A percentile compares a stretch with the other conserved stretches of the same genome.
These are phyloP conservation scores for Yamadazyma takamatsuzukensis DNA, from an alignment of 805 yeast genomes.

Conservation along the genomic window DNA sequence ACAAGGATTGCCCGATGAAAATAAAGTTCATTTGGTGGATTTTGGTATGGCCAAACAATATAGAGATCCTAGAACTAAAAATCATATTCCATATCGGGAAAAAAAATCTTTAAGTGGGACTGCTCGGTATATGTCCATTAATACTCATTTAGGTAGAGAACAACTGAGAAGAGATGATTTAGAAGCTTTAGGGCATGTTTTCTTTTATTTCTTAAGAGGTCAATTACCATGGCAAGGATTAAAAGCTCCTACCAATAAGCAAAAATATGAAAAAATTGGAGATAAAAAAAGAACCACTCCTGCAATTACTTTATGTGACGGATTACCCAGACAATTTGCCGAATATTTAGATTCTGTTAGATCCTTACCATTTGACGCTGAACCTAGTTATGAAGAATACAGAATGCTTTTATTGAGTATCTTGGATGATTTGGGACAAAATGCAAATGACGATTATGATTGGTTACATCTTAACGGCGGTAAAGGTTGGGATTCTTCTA, in stretches of 20 bases:
- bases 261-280: slow-evolving; percentile 95
- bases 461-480: slow-evolving; percentile 98
- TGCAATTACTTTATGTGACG: slow-evolving; percentile 79
- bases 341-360: slow-evolving; percentile 88
- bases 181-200: slow-evolving; percentile 95
- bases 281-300: slow-evolving; percentile 91
- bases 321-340: slow-evolving; percentile 89
- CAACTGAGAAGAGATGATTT: slow-evolving; percentile 95
- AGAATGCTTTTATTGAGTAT: slow-evolving; percentile 58
- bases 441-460: slow-evolving; percentile 86
- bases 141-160: slow-evolving; percentile 96
- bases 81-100: slow-evolving; percentile 95
- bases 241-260: slow-evolving; percentile 97
- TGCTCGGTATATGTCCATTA: slow-evolving; percentile 97
- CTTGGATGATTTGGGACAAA: slow-evolving; percentile 53
- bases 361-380: slow-evolving; percentile 84
- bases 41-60: slow-evolving; percentile 99
- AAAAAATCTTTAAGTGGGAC: slow-evolving; percentile 95
- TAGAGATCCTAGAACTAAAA: slow-evolving; percentile 92
- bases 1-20: slow-evolving; percentile 79
- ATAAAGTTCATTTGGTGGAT: slow-evolving; percentile 84
- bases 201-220: slow-evolving; percentile 91
- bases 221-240: slow-evolving; percentile 98
- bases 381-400: slow-evolving; percentile 85
- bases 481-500: slow-evolving; percentile 89